Evolutionary conservation across 768 basidiomycete genomes (phyloP), one percentile per base, ranked within the genome.

Genomic region (Psilocybe azurescens): DNA sequence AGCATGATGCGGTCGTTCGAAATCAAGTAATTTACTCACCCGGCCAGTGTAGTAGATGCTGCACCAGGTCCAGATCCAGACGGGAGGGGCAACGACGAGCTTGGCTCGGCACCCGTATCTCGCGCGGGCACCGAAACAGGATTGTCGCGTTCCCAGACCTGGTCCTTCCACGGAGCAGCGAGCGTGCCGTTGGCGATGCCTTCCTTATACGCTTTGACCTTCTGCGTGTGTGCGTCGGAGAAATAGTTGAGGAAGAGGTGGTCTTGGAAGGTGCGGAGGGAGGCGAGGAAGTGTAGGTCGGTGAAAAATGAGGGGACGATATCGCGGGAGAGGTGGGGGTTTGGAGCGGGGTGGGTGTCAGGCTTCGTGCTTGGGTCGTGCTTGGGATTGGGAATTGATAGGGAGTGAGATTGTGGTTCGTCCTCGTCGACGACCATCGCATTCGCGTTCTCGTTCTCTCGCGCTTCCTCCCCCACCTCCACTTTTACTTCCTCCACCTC

Each of bases 141-240:
- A 49, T 86, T 81, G 5, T 82, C 80, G 41, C 70, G 72, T 52
- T 80, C 79, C 87, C 87, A 89, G 36, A 77, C 79, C 36, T 88
- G 84, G 66, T 89, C 87, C 67, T 89, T 89, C 86, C 86, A 88
- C 41, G 83, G 78, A 11, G 81, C 86, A 32, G 84, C 80, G 36
- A 86, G 58, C 7, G 74, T 79, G 1, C 86, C 86, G 13, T 75
- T 68, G 2, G 65, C 63, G 20, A 86, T 75, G 16, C 82, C 84
- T 14, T 75, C 72, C 48, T 77, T 61, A 68, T 81, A 87, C 62
- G 77, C 71, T 28, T 68, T 62, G 9, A 86, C 75, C 58, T 79
- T 79, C 36, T 75, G 76, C 11, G 58, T 56, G 56, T 86, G 83
- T 1, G 77, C 67, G 36, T 78, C 74, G 1, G 81, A 78, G 52